Base-by-base conservation (phyloP, 495 filamentous ascomycete species). In the Tuber umbilicatum region DNA sequence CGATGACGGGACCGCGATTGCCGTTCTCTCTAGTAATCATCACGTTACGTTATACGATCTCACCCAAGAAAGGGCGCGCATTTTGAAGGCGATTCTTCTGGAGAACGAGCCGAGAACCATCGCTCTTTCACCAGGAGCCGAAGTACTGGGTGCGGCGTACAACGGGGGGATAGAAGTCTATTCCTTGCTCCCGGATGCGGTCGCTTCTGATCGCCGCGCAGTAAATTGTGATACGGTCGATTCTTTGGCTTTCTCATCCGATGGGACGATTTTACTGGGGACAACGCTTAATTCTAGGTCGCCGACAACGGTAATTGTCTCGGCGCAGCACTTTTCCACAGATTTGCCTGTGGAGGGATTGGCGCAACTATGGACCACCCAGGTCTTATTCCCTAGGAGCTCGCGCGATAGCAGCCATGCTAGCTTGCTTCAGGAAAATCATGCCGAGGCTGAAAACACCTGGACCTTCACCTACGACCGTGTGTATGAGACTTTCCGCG, bases 121-220 rank as follows among this genome's bases (percentile, higher is more conserved):
- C 75, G 89, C 90, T 12, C 85, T 97, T 38, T 94, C 93, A 1
- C 93, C 93, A 1, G 90, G 89, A 70, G 93, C 93, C 35, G 87
- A 89, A 67, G 91, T 97, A 31, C 85, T 97, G 74, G 94, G 93
- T 37, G 90, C 93, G n/a, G 93, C 92, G 17, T 97, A 92, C 84
- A 89, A 92, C 78, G 91, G 91, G 42, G 91, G 91, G 21, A 93
- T 97, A 74, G 94, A 97, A 79, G 91, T 97, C 1, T 89, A 93
- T 69, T 90, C 93, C 9, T 83, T 97, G 31, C 89, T 88, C 47
- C 85, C 89, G 16, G 87, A 85, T 47, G 89, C 88, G 14, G 77
- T 90, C 27, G 85, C 88, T 31, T 91, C 90, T 5, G 89, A 94
- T 74, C 85, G 92, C 75, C 87, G 94, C 78, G 89, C 91, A 2